A percentile compares a stretch with the other conserved stretches of the same genome.
Evolutionary conservation across 805 yeast species (phyloP).

Genomic region (Saccharomyces jurei): DNA sequence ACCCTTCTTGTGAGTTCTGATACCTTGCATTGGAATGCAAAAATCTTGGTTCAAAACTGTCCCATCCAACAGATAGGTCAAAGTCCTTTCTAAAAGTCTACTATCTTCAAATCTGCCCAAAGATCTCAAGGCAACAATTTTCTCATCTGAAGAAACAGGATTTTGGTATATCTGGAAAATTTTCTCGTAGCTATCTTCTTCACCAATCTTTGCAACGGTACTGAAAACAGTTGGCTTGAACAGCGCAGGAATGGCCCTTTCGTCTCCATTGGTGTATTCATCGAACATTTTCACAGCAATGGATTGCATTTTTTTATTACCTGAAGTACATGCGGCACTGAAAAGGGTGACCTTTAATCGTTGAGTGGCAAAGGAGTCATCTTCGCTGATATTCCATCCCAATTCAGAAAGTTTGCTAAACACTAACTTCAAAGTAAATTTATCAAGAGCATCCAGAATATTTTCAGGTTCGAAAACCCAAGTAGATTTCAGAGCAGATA

Average conservation of each 20-base stretch:
- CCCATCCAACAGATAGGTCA: slow-evolving; percentile 49
- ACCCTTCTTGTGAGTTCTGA: slow-evolving; percentile 57
- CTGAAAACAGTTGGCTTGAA: slow-evolving; percentile 56
- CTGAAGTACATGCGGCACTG: slow-evolving; percentile 47
- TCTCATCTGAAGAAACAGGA: slow-evolving; percentile 56
- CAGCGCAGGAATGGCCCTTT: slow-evolving; percentile 63
- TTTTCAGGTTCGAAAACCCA: slow-evolving; percentile 46
- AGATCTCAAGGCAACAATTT: slow-evolving; percentile 56
- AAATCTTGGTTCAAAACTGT: slow-evolving; percentile 62
- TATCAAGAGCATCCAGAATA: slow-evolving; percentile 39
- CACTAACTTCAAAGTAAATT: slow-evolving; percentile 48
- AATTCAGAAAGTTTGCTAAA: slow-evolving; percentile 43
- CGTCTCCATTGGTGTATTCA: slow-evolving; percentile 51
- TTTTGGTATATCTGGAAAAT: slow-evolving; percentile 51
- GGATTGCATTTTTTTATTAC: slow-evolving; percentile 39
- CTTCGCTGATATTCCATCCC: slow-evolving; percentile 55
- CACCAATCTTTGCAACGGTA: slow-evolving; percentile 58
- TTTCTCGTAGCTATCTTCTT: slow-evolving; percentile 50
- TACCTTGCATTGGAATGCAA: slow-evolving; percentile 66
- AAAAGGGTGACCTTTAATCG: slow-evolving; percentile 60
- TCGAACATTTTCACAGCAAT: slow-evolving; percentile 44
- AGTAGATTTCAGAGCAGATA: slow-evolving; percentile 43
- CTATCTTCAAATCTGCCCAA: slow-evolving; percentile 55
- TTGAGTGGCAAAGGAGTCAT: slow-evolving; percentile 52
- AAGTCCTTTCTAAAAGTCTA: slow-evolving; percentile 46